Conservation (phyloP, 495 filamentous ascomycete genomes). For the Lepraria neglecta region DNA sequence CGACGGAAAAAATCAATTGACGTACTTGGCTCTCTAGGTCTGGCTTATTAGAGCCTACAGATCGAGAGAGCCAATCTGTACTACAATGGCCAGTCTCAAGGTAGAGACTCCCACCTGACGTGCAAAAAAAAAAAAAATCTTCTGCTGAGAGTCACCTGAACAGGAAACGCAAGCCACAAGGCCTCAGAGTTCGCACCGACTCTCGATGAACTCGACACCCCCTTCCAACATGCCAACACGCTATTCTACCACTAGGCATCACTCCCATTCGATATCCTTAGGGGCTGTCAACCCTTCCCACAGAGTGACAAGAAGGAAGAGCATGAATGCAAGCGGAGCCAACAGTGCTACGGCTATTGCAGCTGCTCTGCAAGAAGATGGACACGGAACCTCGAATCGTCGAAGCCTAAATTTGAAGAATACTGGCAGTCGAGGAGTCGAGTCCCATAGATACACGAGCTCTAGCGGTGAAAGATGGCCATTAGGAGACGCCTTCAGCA, state of each 20-base stretch:
- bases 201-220: constrained; percentile 23
- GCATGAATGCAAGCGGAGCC: constrained; percentile 69
- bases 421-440: constrained; percentile 40
- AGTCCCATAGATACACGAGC: constrained; percentile 39
- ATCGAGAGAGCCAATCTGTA: constrained; percentile 21
- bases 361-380: constrained; percentile 64
- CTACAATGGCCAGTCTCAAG: constrained; percentile 23
- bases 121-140: neutral
- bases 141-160: constrained; percentile 1
- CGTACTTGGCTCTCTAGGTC: constrained; percentile 23
- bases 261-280: constrained; percentile 75
- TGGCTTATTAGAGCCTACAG: constrained; percentile 21
- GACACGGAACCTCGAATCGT: constrained; percentile 38
- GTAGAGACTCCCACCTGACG: constrained; percentile 10
- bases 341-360: constrained; percentile 70
- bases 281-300: constrained; percentile 73
- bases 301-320: constrained; percentile 89
- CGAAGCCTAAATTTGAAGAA: constrained; percentile 40
- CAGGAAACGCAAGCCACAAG: constrained; percentile 24
- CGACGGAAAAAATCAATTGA: neutral
- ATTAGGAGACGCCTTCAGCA: constrained; percentile 25
- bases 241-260: constrained; percentile 61
- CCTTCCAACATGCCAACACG: constrained; percentile 24
- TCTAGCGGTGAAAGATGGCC: constrained; percentile 5
- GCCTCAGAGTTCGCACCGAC: constrained; percentile 26